phyloP scores from a whole-genome alignment of 2,329 filamentous ascomycete species.

The Scopulariopsis brevicaulis region DNA sequence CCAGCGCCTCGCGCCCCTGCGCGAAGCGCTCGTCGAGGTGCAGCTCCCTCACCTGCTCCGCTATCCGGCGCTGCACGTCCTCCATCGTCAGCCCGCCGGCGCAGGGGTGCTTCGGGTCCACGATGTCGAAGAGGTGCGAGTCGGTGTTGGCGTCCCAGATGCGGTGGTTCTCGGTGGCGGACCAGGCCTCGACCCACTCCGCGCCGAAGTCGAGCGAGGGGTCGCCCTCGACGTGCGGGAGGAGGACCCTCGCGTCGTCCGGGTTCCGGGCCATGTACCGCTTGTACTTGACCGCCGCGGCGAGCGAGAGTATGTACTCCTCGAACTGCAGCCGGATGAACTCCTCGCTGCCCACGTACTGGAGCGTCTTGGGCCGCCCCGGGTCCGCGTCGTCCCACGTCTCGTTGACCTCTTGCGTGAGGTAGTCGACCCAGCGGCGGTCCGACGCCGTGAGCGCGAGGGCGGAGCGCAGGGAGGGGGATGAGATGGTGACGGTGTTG shows the following conservation, averaged over 20 bases:
- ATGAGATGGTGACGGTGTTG: constrained; percentile 72
- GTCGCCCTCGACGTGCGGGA: constrained; percentile 66
- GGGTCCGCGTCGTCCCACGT: constrained; percentile 95
- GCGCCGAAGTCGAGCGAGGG: constrained; percentile 72
- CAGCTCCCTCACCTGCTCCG: constrained; percentile 85
- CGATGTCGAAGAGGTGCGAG: constrained; percentile 84
- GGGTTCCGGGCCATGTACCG: constrained; percentile 47
- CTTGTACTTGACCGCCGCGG: constrained; percentile 85
- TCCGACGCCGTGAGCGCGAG: constrained; percentile 76
- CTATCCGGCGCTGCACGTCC: constrained; percentile 80
- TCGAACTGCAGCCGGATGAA: constrained; percentile 97
- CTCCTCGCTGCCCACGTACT: constrained; percentile 91
- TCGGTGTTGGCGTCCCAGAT: constrained; percentile 78
- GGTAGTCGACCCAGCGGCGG: constrained; percentile 89
- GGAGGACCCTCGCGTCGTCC: constrained; percentile 46
- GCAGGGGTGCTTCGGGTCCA: constrained; percentile 86
- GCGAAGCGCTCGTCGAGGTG: constrained; percentile 87
- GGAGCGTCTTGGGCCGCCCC: constrained; percentile 81
- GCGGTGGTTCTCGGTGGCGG: constrained; percentile 77
- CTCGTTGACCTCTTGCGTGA: constrained; percentile 86
- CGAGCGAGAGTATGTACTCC: constrained; percentile 82
- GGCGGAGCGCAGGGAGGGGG: constrained; percentile 63
- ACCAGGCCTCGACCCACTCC: constrained; percentile 85
- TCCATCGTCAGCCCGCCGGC: constrained; percentile 88
- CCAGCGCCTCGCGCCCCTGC: constrained; percentile 71